Base-by-base conservation (phyloP, 805 yeast genomes). In the Torulaspora maleeae region DNA sequence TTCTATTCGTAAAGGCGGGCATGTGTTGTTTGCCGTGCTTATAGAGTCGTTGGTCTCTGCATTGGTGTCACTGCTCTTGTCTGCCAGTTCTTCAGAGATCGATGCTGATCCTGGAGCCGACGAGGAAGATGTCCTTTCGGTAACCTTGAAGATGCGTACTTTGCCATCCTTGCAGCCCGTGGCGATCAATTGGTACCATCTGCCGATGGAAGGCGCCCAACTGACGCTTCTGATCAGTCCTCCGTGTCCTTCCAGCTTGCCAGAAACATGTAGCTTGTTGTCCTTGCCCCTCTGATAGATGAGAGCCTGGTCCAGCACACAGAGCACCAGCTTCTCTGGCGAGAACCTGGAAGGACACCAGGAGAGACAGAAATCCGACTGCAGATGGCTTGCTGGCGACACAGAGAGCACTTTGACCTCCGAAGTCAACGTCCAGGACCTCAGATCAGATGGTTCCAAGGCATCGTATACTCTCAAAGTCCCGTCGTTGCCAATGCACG, bases 191-290 rank as follows among this genome's bases (percentile, higher is more conserved):
- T 91, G 95, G 62, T 79, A 86, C 51, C 83, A 80, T 54, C 96
- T 73, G 2, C 98, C 98, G 83, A 90, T 86, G 0, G 95, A 80
- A 2, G 98, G 96, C 0, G 98, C 98, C 99, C 99, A 91, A 25
- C 90, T 76, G 4, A 90, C 87, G 13, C 89, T 84, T 58, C 98
- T 73, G 27, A 91, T 87, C 33, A 91, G 73, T 2, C 95, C 96
- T 43, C 78, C 75, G 61, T 90, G 97, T 32, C 88, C 96, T 2
- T 89, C 85, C 19, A 91, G 70, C 49, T 78, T 78, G 27, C 84
- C 79, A 0, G 80, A 80, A 43, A 76, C 73, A 10, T 71, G 69
- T 51, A 77, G 73, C 56, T 76, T 81, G 27, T 78, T 80, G 24
- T 67, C 63, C 25, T 71, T 66, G 49, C 77, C 76, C 47, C 76